Evolutionary conservation across 1,139 yeast species (phyloP).

Genomic region (Pichia sp.): DNA sequence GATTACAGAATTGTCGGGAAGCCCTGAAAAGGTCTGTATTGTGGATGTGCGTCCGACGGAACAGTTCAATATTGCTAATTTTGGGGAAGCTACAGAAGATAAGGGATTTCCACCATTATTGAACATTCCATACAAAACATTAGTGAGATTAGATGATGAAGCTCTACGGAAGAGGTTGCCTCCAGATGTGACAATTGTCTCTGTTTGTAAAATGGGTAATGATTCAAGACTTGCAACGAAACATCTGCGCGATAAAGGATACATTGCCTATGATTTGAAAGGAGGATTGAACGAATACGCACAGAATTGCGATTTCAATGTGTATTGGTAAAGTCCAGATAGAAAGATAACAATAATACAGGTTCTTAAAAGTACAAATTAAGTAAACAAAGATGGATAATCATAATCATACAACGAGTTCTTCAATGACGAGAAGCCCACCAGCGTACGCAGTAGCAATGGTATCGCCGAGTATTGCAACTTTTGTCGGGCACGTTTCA

Average conservation of each 20-base stretch:
- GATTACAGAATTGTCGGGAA: constrained; percentile 25
- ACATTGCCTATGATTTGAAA: constrained; percentile 55
- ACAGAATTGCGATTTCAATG: constrained; percentile 59
- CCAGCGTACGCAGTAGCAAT: constrained; percentile 48
- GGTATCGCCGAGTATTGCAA: constrained; percentile 4
- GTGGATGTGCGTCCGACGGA: constrained; percentile 78
- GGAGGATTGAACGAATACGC: constrained; percentile 75
- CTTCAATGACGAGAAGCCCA: constrained; percentile 63
- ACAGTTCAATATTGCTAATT: constrained; percentile 57
- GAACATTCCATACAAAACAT: constrained; percentile 55
- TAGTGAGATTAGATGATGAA: constrained; percentile 31
- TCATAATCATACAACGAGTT: constrained; percentile 26
- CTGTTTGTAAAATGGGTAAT: constrained; percentile 83
- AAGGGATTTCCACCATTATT: constrained; percentile 37
- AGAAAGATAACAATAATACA: neutral
- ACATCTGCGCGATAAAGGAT: constrained; percentile 43
- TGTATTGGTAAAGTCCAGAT: constrained; percentile 39
- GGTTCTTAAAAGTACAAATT: neutral
- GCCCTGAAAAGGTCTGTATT: constrained; percentile 24
- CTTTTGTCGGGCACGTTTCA: constrained; percentile 4
- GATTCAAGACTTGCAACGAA: constrained; percentile 79
- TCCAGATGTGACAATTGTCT: constrained; percentile 22
- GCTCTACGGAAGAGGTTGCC: constrained; percentile 18
- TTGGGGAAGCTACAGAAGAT: constrained; percentile 28
- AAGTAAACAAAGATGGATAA: neutral